Evolutionary conservation across 495 filamentous ascomycete genomes (phyloP).

Genomic region (Physcia stellaris): DNA sequence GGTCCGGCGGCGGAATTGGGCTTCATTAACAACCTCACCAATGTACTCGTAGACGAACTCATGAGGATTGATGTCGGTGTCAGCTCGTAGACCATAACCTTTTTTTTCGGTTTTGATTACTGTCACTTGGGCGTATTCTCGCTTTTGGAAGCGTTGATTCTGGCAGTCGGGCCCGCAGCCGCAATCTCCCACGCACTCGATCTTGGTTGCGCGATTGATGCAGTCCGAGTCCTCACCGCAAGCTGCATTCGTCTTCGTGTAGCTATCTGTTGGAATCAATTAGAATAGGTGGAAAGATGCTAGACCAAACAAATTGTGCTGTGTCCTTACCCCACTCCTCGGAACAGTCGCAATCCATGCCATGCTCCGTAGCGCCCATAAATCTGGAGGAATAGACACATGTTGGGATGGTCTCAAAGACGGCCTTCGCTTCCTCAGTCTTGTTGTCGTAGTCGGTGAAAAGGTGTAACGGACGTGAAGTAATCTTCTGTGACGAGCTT

Average conservation of each 20-base stretch:
- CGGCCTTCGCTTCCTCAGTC: constrained; percentile 56
- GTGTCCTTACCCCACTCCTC: constrained; percentile 92
- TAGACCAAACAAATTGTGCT: background rate
- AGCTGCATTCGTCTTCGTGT: constrained; percentile 54
- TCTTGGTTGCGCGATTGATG: constrained; percentile 96
- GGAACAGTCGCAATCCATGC: constrained; percentile 83
- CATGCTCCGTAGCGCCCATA: constrained; percentile 82
- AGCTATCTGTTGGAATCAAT: constrained; percentile 38
- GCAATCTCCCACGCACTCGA: constrained; percentile 82
- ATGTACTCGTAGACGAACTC: constrained; percentile 98
- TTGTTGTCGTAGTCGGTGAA: constrained; percentile 59
- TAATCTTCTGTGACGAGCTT: constrained; percentile 57
- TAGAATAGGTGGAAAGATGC: too few relatives aligned
- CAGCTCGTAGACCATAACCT: constrained; percentile 78
- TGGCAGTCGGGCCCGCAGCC: constrained; percentile 78
- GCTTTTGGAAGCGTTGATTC: constrained; percentile 89
- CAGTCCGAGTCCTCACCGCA: constrained; percentile 97
- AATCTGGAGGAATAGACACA: constrained; percentile 83
- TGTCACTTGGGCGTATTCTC: constrained; percentile 77
- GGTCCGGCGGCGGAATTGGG: constrained; percentile 75
- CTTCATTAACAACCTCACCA: constrained; percentile 93
- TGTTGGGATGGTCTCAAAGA: constrained; percentile 68
- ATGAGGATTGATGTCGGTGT: constrained; percentile 58
- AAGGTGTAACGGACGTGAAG: constrained; percentile 43
- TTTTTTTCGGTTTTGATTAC: constrained; percentile 98